A percentile compares a stretch with the other conserved stretches of the same genome.
Conservation (phyloP, 805 yeast genomes). For the Yamadazyma phyllophila region DNA sequence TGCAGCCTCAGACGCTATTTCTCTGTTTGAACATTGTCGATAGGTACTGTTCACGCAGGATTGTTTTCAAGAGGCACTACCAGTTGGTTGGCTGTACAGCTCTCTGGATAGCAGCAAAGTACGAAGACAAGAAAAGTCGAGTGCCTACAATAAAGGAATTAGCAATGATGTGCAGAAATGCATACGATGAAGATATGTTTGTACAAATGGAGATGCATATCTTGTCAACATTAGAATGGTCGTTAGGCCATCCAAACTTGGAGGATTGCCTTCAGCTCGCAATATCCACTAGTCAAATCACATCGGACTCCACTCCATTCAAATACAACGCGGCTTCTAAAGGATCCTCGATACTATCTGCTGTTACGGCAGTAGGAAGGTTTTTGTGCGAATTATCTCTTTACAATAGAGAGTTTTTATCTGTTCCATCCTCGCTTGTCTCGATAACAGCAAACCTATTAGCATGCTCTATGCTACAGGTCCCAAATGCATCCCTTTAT, state of each 20-base stretch:
- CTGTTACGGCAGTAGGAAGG: too few species aligned
- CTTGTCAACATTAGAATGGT: constrained; percentile 58
- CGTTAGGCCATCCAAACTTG: not conserved
- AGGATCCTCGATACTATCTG: too few species aligned
- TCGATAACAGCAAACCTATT: too few species aligned
- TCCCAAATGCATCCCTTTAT: too few species aligned
- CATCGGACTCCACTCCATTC: too few species aligned
- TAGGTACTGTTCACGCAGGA: constrained; percentile 45
- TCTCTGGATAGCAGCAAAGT: constrained; percentile 48
- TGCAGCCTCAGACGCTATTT: constrained; percentile 43
- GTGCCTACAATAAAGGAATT: constrained; percentile 57
- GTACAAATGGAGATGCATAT: constrained; percentile 65
- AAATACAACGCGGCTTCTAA: too few species aligned
- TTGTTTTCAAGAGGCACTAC: constrained; percentile 46
- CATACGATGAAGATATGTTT: constrained; percentile 54
- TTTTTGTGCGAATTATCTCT: too few species aligned
- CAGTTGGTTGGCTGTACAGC: constrained; percentile 49
- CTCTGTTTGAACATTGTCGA: constrained; percentile 45
- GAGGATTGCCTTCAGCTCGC: too few species aligned
- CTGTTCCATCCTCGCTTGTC: too few species aligned
- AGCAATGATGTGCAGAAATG: constrained; percentile 55
- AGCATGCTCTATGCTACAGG: too few species aligned
- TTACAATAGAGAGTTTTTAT: too few species aligned
- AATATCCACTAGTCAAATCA: too few species aligned
- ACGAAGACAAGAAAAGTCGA: constrained; percentile 58